phyloP scores from a whole-genome alignment of 2,329 filamentous ascomycete species.

The Stagonosporopsis chrysanthemi region DNA sequence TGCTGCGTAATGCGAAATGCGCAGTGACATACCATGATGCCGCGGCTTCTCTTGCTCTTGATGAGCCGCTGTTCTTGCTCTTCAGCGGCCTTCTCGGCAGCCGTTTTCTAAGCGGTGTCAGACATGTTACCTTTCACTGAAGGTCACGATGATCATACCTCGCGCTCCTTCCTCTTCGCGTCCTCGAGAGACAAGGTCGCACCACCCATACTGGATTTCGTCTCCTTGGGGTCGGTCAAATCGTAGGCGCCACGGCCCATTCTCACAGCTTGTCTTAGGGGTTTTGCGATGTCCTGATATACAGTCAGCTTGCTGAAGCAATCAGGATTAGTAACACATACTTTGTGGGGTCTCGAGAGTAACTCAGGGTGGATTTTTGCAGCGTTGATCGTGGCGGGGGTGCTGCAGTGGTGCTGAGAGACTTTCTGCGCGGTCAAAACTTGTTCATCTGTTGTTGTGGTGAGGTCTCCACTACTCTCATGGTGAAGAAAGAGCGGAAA shows the following conservation, averaged over 20 bases:
- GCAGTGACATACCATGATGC: slow-evolving; percentile 19
- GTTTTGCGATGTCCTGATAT: neutral
- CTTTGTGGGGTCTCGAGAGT: neutral
- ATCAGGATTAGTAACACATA: neutral
- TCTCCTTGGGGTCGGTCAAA: slow-evolving; percentile 6
- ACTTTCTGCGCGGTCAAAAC: neutral
- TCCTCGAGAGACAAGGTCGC: slow-evolving; percentile 7
- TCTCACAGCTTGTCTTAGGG: neutral
- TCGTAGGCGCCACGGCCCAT: slow-evolving; percentile 37
- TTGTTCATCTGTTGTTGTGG: neutral
- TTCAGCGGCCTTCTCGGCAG: neutral
- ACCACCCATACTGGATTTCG: slow-evolving; percentile 12
- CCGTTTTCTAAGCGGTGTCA: slow-evolving; percentile 2
- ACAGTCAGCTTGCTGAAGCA: neutral
- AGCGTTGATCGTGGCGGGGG: too few species aligned
- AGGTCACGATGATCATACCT: neutral
- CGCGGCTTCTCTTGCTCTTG: slow-evolving; percentile 19
- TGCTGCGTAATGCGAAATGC: neutral
- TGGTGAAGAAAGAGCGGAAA: neutral
- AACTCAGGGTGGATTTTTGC: too few species aligned
- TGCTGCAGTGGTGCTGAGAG: neutral
- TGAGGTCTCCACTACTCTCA: neutral
- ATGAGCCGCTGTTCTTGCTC: slow-evolving; percentile 11
- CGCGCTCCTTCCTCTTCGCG: slow-evolving; percentile 4
- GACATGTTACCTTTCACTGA: neutral